Base-by-base conservation (phyloP, 129 eudicot species). In the Apium graveolens region DNA sequence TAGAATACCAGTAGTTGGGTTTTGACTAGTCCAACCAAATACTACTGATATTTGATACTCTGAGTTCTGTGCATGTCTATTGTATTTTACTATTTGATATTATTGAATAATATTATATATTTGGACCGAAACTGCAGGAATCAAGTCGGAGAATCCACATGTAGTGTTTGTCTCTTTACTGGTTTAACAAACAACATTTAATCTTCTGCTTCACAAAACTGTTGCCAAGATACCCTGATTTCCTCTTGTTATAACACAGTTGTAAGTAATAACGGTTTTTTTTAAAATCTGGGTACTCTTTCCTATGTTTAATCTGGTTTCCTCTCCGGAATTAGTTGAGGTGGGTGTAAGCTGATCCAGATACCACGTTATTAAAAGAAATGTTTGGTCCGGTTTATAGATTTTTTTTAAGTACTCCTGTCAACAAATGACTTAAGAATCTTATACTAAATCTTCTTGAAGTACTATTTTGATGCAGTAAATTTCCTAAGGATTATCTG, bases 21-120 rank as follows among this genome's bases (percentile, higher is more conserved):
- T 60, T 60, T 78, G 81, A 78, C 81, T 31, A 66, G 75, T 78
- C 74, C 74, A 44, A 16, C 24, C 38, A 42, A 41, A 63, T 8
- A 26, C 41, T 9, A 62, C n/a, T n/a, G 32, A 62, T 75, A 60
- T 35, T 55, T 21, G 5, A n/a, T 13, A n/a, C 66, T 27, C 32
- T 31, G 73, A 78, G 41, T 11, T 78, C 21, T 78, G 63, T 78
- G 75, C 81, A 78, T 11, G 17, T 37, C 62, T 7, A 66, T 60
- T 9, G 32, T 60, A 60, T n/a, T 57, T 53, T 53, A 53, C n/a
- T 38, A 38, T 14, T 45, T 51, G 26, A 51, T 51, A 51, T 42
- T 51, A 51, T 42, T 37, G 17, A 74, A 10, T 42, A 13, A 27
- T 5, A 74, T 5, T 14, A 24, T 57, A 3, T 24, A 2, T 75